phyloP scores from a whole-genome alignment of 768 basidiomycete genomes.

The Termitomyces sp. region DNA sequence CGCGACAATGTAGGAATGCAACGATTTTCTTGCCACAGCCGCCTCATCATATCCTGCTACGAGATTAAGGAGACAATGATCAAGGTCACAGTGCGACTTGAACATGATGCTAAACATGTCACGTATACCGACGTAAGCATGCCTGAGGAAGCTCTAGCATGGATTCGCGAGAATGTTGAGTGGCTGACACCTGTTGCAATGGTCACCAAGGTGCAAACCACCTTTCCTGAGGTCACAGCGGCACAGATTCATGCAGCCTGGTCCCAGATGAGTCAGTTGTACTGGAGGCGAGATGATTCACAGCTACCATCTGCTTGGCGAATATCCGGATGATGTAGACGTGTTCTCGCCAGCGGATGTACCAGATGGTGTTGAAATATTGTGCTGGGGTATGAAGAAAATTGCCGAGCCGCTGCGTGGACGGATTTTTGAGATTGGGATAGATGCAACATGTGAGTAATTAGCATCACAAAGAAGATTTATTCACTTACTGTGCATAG shows the following conservation, averaged over 20 bases:
- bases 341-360: constrained; percentile 13
- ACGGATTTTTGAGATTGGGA: constrained; percentile 18
- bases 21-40: neutral
- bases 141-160: neutral
- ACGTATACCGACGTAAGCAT: neutral
- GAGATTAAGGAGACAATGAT: neutral
- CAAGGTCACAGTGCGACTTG: neutral
- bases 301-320: constrained; percentile 21
- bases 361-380: constrained; percentile 19
- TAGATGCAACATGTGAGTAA: constrained; percentile 20
- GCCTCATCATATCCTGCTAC: neutral
- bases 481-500: constrained; percentile 4
- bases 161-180: neutral
- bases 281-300: constrained; percentile 19
- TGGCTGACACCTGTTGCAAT: neutral
- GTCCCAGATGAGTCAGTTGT: constrained; percentile 21
- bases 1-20: neutral
- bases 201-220: neutral
- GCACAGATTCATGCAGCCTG: constrained; percentile 8
- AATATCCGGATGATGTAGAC: constrained; percentile 19
- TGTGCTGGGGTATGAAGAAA: constrained; percentile 21
- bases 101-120: neutral
- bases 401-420: constrained; percentile 14
- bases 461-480: neutral
- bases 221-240: neutral